Base-by-base conservation (phyloP, 2,329 filamentous ascomycete genomes). In the Cryphonectria nitschkei region DNA sequence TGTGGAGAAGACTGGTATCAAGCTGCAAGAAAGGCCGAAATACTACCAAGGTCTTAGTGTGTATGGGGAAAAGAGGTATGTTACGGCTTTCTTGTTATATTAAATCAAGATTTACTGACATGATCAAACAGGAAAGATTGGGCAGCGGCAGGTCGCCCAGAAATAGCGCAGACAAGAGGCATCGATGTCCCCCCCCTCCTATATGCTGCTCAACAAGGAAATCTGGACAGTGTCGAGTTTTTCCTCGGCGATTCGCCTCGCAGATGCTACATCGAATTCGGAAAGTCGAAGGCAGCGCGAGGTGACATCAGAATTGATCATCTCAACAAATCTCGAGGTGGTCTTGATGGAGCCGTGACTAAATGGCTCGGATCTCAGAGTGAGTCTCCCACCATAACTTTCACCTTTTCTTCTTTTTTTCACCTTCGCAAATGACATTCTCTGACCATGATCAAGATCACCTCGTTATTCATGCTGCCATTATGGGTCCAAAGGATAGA, bases 31-130 rank as follows among this genome's bases (percentile, higher is more conserved):
- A 74, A 92, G 91, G 78, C 88, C 92, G 0, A 86, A 86, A 26
- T 93, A 88, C 78, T 97, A 97, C 77, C 91, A 93, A 79, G 93
- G 93, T 0, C 80, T 95, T 41, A 90, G 89, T 1, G 90, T 97
- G 1, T 90, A 92, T 74, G 93, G 93, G 2, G 89, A 89, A 79
- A 95, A 95, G 77, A 82, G 82, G 83, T 83, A 78, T n/a, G 70
- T 13, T 19, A 19, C 16, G 22, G 11, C 39, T 13, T 13, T 13
- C 26, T 64, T 6, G 26, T 39, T 11, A 16, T 54, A 14, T 61
- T 65, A 2, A 8, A 1, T 19, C 34, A 13, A 29, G 5, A 37
- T n/a, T 70, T 34, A 70, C 65, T 46, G 2, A 22, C 19, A 14
- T 19, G 26, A 73, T 50, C 60, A n/a, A 56, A 60, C n/a, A 84